phyloP scores from a whole-genome alignment of 257 asterid genomes.

The Mitragyna speciosa region DNA sequence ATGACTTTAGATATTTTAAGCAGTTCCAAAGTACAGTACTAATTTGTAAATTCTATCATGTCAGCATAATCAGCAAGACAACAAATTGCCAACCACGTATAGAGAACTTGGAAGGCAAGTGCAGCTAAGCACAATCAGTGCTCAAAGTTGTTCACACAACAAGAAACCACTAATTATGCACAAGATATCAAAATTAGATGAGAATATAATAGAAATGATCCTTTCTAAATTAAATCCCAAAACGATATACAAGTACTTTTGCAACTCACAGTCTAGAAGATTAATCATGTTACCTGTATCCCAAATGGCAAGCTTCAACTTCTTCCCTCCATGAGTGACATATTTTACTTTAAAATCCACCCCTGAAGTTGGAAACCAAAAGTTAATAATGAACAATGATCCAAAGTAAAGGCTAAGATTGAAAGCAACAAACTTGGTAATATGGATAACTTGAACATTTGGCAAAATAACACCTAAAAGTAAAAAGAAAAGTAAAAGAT shows the following conservation, averaged over 20 bases:
- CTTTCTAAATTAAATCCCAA: neutral
- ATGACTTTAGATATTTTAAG: neutral
- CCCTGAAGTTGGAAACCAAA: constrained; percentile 43
- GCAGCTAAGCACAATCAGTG: neutral
- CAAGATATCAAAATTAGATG: neutral
- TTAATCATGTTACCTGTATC: constrained; percentile 69
- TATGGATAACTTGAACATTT: no score
- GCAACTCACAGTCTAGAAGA: neutral
- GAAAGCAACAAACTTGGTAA: neutral
- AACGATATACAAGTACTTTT: neutral
- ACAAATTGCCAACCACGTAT: neutral
- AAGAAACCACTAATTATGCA: neutral
- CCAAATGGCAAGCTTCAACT: constrained; percentile 98
- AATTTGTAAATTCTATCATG: neutral
- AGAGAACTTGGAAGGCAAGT: neutral
- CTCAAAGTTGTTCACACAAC: neutral
- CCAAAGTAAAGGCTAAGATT: neutral
- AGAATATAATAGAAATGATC: neutral
- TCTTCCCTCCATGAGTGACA: constrained; percentile 85
- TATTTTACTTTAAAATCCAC: constrained; percentile 96
- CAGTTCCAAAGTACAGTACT: neutral
- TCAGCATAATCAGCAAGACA: neutral
- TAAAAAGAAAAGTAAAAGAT: neutral
- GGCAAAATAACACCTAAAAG: neutral
- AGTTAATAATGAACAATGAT: neutral